Percentiles rank a stretch among this genome's conserved stretches.
These are phyloP conservation scores for Fraxinus paxiana DNA, from an alignment of 305 asterid genomes.

Conservation along the genomic window DNA sequence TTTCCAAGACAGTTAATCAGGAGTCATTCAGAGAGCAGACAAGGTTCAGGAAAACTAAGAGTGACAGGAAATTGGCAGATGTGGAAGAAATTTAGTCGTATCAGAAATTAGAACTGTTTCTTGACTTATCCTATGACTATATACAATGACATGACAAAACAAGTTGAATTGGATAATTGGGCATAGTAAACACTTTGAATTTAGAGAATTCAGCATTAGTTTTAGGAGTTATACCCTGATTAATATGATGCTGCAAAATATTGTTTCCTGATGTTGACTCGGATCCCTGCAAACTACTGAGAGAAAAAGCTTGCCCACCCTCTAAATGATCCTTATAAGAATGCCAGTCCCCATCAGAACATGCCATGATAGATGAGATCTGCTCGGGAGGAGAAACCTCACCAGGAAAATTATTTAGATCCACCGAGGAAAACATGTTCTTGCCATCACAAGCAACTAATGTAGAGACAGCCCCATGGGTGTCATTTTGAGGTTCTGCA, in stretches of 20 bases:
- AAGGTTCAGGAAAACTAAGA: not conserved
- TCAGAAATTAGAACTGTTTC: not conserved
- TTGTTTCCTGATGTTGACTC: slow-evolving; percentile 30
- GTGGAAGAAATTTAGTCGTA: not conserved
- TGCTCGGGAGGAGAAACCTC: slow-evolving; percentile 36
- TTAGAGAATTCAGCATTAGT: slow-evolving; percentile 6
- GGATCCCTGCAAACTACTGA: slow-evolving; percentile 20
- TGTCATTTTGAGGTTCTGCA: slow-evolving; percentile 31
- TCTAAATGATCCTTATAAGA: slow-evolving; percentile 28
- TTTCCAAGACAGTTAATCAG: not conserved
- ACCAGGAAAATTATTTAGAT: slow-evolving; percentile 13
- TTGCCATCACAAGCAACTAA: slow-evolving; percentile 25
- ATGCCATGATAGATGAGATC: slow-evolving; percentile 35
- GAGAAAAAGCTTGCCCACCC: slow-evolving; percentile 24
- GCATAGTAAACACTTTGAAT: not conserved
- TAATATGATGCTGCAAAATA: slow-evolving; percentile 13
- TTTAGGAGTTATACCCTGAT: slow-evolving; percentile 16
- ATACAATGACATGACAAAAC: not conserved
- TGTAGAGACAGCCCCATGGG: slow-evolving; percentile 18
- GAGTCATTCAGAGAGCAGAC: not conserved
- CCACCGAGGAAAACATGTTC: slow-evolving; percentile 23
- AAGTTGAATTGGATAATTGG: not conserved
- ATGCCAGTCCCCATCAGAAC: slow-evolving; percentile 35
- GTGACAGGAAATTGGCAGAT: not conserved
- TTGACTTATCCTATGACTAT: not conserved